Base-by-base conservation (phyloP, 352 stramenopile genomes). In the Globisporangium uncinulatum region DNA sequence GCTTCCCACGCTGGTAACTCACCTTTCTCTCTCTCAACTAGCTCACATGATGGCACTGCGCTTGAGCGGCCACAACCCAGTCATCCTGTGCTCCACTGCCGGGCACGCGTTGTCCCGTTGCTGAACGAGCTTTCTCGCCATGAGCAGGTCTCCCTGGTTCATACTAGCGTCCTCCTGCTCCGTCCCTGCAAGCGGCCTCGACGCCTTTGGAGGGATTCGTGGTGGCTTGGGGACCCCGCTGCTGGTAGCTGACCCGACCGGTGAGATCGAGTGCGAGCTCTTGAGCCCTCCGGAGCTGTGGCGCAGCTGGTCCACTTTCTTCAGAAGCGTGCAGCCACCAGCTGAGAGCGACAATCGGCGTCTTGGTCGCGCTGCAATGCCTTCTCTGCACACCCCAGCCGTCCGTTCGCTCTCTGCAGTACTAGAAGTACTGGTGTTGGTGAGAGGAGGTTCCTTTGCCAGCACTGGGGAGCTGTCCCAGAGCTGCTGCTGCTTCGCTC, bases 401-500 rank as follows among this genome's bases (percentile, higher is more conserved):
- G 53, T 24, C n/a, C 6, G 42, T 13, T 46, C 42, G 6, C n/a
- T 46, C 42, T 46, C 13, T 3, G 15, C 10, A 29, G 6, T 15
- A 39, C 34, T n/a, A 36, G 9, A 2, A 34, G 1, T 17, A 11
- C 15, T 13, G 46, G 4, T 34, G 2, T 2, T 14, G 52, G 20
- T 29, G 2, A 29, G 1, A 4, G 2, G 24, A 29, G 24, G 24
- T 15, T 32, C 32, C 32, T 62, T 62, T 4, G 51, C 8, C 15
- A 47, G 24, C 2, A 51, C 24, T 1, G 24, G 47, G 2, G 47
- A 54, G 32, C 29, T 36, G 4, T 31, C 51, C 58, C 51, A 64
- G 21, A 64, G 36, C 41, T 60, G 54, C 41, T 57, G 20, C 57
- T 95, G 54, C 44, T 96, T 86, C 53, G 79, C 59, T 58, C 90